phyloP scores from a whole-genome alignment of 805 yeast species.

The Pichia kluyveri region DNA sequence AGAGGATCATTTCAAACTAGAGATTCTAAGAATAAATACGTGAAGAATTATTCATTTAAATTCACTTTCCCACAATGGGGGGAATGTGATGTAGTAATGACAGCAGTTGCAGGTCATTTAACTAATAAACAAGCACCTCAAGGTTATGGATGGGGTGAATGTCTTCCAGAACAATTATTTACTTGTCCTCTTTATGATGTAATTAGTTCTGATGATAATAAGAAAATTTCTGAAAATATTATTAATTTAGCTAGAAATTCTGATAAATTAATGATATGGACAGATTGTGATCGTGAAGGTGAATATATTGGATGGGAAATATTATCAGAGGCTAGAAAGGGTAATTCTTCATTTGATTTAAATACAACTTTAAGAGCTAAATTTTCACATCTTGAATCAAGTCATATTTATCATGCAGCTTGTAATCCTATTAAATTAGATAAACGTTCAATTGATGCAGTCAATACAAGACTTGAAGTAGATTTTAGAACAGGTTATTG shows the following conservation, averaged over 20 bases:
- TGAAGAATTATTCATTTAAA: constrained; percentile 70
- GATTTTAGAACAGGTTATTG: constrained; percentile 86
- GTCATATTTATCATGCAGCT: constrained; percentile 72
- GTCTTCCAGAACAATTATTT: constrained; percentile 57
- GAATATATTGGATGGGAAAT: constrained; percentile 88
- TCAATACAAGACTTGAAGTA: constrained; percentile 73
- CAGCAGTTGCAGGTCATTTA: constrained; percentile 87
- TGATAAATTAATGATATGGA: constrained; percentile 81
- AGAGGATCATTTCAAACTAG: constrained; percentile 31
- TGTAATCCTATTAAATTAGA: constrained; percentile 55
- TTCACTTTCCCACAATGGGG: constrained; percentile 59
- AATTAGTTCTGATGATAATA: constrained; percentile 20
- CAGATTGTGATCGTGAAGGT: constrained; percentile 97
- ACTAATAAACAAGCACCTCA: constrained; percentile 56
- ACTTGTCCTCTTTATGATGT: constrained; percentile 42
- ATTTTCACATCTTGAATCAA: constrained; percentile 78
- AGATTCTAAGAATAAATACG: constrained; percentile 47
- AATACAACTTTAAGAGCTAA: constrained; percentile 61
- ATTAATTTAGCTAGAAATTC: constrained; percentile 51
- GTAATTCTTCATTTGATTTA: constrained; percentile 37
- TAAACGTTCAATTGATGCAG: constrained; percentile 69
- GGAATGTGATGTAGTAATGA: constrained; percentile 74
- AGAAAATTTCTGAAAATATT: constrained; percentile 53
- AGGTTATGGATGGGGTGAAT: constrained; percentile 55
- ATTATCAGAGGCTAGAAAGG: constrained; percentile 52